phyloP scores from a whole-genome alignment of 176 grass and related monocot genomes.

The Carex pumila region DNA sequence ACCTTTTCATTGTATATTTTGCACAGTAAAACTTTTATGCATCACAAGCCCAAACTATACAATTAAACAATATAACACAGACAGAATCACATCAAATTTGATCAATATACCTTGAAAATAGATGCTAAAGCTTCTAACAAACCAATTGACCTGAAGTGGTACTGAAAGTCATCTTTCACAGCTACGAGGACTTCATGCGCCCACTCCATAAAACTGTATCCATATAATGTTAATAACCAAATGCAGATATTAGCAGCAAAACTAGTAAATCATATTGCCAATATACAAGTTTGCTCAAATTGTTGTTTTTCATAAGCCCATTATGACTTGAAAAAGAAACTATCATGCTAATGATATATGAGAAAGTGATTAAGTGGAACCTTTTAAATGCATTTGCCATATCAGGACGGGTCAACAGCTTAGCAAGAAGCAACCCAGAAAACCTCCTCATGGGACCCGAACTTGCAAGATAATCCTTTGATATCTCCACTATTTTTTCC shows the following conservation, averaged over 20 bases:
- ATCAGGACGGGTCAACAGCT: slow-evolving; percentile 92
- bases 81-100: background rate
- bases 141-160: slow-evolving; percentile 86
- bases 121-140: slow-evolving; percentile 88
- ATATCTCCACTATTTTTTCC: slow-evolving; percentile 76
- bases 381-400: slow-evolving; percentile 73
- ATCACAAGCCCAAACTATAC: background rate
- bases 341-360: slow-evolving; percentile 16
- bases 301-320: background rate
- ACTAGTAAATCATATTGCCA: background rate
- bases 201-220: slow-evolving; percentile 91
- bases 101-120: slow-evolving; percentile 82
- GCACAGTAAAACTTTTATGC: background rate
- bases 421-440: slow-evolving; percentile 81
- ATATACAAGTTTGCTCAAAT: background rate
- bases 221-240: slow-evolving; percentile 13
- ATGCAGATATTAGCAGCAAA: background rate
- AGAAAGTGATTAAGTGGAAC: slow-evolving; percentile 40
- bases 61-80: background rate
- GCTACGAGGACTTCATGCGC: slow-evolving; percentile 66
- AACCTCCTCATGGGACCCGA: slow-evolving; percentile 98
- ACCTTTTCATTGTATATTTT: background rate
- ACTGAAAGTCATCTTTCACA: slow-evolving; percentile 69
- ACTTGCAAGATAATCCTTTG: slow-evolving; percentile 87
- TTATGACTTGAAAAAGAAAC: slow-evolving; percentile 1